phyloP scores from a whole-genome alignment of 306 rosid species.

The Luffa acutangula region DNA sequence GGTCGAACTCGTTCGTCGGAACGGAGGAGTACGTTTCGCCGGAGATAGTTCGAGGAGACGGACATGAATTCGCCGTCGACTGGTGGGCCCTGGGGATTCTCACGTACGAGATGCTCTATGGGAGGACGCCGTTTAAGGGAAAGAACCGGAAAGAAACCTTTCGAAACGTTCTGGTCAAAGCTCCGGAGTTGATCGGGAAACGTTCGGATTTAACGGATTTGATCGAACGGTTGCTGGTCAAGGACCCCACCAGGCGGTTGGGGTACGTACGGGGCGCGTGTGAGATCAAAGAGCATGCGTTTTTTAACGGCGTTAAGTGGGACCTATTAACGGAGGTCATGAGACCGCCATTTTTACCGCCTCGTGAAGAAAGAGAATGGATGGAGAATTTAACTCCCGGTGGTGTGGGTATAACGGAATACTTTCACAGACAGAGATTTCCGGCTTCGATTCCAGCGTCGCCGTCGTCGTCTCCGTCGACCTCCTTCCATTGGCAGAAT shows the following conservation, averaged over 20 bases:
- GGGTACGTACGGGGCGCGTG: slow-evolving; percentile 59
- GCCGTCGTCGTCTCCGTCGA: slow-evolving; percentile 33
- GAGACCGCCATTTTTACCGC: slow-evolving; percentile 78
- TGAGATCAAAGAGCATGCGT: slow-evolving; percentile 74
- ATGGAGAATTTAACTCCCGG: background rate
- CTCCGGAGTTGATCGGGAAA: slow-evolving; percentile 55
- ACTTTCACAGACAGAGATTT: slow-evolving; percentile 34
- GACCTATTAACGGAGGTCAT: slow-evolving; percentile 56
- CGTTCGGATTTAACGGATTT: slow-evolving; percentile 52
- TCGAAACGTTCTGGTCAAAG: slow-evolving; percentile 41
- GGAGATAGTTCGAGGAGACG: slow-evolving; percentile 77
- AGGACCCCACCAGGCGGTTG: slow-evolving; percentile 62
- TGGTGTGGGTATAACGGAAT: slow-evolving; percentile 31
- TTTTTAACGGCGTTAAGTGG: slow-evolving; percentile 76
- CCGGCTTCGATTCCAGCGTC: slow-evolving; percentile 59
- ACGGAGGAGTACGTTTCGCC: slow-evolving; percentile 94
- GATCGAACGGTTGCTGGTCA: slow-evolving; percentile 48
- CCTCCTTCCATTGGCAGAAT: slow-evolving; percentile 3
- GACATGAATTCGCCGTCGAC: slow-evolving; percentile 89
- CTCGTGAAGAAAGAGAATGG: slow-evolving; percentile 24
- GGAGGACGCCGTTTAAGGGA: slow-evolving; percentile 92
- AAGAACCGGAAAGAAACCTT: slow-evolving; percentile 72
- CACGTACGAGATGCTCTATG: slow-evolving; percentile 71
- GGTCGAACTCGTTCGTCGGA: slow-evolving; percentile 86
- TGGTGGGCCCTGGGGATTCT: slow-evolving; percentile 92